Percentiles rank a stretch among this genome's conserved stretches.
Conservation (phyloP, 1,284 basidiomycete species). For the Ganoderma lingzhi region DNA sequence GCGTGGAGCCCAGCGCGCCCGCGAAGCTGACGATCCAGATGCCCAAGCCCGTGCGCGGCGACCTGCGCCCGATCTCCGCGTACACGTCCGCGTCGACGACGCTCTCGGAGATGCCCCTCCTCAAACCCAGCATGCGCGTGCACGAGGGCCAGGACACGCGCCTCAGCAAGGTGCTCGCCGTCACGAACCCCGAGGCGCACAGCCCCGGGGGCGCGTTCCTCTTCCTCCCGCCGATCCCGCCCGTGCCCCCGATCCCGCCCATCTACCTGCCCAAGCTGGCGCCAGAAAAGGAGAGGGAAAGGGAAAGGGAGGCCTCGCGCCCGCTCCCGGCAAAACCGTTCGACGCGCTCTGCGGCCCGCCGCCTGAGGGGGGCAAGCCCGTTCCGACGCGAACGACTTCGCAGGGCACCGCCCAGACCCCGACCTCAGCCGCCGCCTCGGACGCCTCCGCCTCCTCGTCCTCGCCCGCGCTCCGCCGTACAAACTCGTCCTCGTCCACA, state of each 20-base stretch:
- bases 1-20: too few species aligned
- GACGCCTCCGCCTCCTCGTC: background rate
- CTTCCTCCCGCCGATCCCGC: constrained; percentile 5
- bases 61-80: constrained; percentile 14
- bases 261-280: background rate
- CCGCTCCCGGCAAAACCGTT: constrained; percentile 4
- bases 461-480: background rate
- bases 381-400: background rate
- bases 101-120: constrained; percentile 21
- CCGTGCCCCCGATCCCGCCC: constrained; percentile 4
- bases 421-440: background rate
- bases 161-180: constrained; percentile 7
- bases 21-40: background rate
- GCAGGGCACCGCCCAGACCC: background rate
- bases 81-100: constrained; percentile 21
- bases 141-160: background rate
- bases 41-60: constrained; percentile 14
- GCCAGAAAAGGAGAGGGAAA: background rate
- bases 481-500: background rate
- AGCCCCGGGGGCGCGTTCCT: background rate
- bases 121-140: constrained; percentile 9
- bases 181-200: background rate
- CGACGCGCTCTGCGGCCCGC: background rate
- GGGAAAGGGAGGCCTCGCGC: background rate
- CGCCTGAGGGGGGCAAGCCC: background rate